Evolutionary conservation across 441 rosid genomes (phyloP).

Genomic region (Croton setiger): DNA sequence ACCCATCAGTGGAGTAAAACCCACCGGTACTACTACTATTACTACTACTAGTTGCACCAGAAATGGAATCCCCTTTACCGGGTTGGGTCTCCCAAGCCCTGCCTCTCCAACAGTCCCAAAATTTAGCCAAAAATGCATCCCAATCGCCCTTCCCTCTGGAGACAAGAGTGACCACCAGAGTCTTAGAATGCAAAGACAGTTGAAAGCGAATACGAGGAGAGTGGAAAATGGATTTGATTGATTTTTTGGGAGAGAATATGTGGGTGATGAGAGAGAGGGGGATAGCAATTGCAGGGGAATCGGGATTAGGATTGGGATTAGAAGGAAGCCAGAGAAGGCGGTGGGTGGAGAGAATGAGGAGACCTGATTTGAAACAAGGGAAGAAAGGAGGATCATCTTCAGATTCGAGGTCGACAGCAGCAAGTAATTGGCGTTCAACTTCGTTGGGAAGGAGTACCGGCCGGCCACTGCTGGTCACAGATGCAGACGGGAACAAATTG

Average conservation of each 20-base stretch:
- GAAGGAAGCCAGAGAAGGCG: conserved; percentile 86
- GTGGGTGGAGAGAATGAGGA: conserved; percentile 77
- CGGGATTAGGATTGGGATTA: too few relatives aligned
- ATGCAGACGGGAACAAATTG: conserved; percentile 29
- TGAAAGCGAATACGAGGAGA: conserved; percentile 89
- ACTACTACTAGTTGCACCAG: conserved; percentile 22
- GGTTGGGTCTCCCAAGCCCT: conserved; percentile 61
- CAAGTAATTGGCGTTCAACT: conserved; percentile 75
- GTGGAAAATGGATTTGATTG: conserved; percentile 77
- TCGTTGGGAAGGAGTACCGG: conserved; percentile 68
- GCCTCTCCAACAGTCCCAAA: conserved; percentile 78
- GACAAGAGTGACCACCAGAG: conserved; percentile 60
- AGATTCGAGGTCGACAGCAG: conserved; percentile 68
- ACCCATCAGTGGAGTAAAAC: conserved; percentile 64
- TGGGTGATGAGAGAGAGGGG: conserved; percentile 54
- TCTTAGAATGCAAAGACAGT: conserved; percentile 38
- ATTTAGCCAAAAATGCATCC: conserved; percentile 62
- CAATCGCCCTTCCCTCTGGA: conserved; percentile 82
- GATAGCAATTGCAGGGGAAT: conserved; percentile 38
- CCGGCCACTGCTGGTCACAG: conserved; percentile 71
- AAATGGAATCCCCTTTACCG: conserved; percentile 10
- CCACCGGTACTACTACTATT: conserved; percentile 36
- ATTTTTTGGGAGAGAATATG: conserved; percentile 63
- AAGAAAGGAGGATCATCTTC: conserved; percentile 43
- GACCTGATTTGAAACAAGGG: conserved; percentile 49